These are phyloP conservation scores for Salvia hispanica DNA, from an alignment of 257 asterid species.

Conservation along the genomic window DNA sequence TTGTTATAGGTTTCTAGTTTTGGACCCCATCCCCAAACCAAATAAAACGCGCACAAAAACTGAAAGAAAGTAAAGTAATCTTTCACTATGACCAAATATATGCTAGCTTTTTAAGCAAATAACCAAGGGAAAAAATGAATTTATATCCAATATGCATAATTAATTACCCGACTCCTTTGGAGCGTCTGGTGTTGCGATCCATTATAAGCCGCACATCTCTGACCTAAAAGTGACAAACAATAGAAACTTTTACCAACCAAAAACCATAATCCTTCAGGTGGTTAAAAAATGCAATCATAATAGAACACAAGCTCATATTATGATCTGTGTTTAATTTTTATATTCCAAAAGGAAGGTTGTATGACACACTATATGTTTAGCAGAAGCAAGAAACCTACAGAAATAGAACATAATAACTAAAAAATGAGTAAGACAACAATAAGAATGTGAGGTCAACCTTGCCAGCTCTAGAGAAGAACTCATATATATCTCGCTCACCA, in stretches of 20 bases:
- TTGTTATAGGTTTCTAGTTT: background rate
- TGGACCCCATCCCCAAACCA: background rate
- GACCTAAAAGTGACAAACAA: constrained; percentile 44
- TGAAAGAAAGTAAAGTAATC: background rate
- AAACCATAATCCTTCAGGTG: constrained; percentile 6
- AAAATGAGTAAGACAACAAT: constrained; percentile 11
- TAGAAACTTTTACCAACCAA: constrained; percentile 15
- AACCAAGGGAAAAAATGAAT: constrained; percentile 21
- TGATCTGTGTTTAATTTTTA: background rate
- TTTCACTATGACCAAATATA: constrained; percentile 13
- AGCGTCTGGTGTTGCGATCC: constrained; percentile 76
- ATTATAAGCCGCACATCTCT: constrained; percentile 73
- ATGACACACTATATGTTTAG: constrained; percentile 17
- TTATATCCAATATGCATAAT: constrained; percentile 20
- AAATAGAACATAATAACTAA: constrained; percentile 14
- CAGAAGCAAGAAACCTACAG: constrained; percentile 8
- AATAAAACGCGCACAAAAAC: background rate
- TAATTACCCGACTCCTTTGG: constrained; percentile 71
- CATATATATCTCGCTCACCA: constrained; percentile 67
- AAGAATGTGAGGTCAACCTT: constrained; percentile 48
- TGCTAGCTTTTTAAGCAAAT: constrained; percentile 17
- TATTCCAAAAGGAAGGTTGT: constrained; percentile 9
- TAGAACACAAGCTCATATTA: too few relatives aligned
- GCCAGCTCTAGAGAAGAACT: constrained; percentile 74
- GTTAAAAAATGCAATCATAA: background rate